A percentile compares a stretch with the other conserved stretches of the same genome.
Evolutionary conservation across 2,329 filamentous ascomycete genomes (phyloP).

Genomic region (Fusarium sp.): DNA sequence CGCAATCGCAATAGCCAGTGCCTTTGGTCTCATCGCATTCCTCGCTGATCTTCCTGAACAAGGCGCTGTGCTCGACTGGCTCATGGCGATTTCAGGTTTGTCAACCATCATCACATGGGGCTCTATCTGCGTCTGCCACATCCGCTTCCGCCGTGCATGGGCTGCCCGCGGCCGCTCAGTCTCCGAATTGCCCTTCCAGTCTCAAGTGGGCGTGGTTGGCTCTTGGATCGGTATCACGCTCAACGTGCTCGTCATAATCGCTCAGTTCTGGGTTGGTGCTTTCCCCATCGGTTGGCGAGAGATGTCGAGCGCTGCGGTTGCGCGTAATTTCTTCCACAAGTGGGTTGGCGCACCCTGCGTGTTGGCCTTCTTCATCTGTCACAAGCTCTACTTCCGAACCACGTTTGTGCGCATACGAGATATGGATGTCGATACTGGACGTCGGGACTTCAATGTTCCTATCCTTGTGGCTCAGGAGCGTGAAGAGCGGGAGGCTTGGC

Average conservation of each 20-base stretch:
- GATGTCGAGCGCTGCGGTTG: constrained; percentile 61
- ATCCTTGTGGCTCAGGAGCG: constrained; percentile 83
- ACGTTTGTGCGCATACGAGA: constrained; percentile 74
- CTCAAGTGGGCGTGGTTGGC: constrained; percentile 82
- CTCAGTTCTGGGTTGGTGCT: constrained; percentile 90
- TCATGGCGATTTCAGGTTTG: constrained; percentile 79
- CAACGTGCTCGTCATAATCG: constrained; percentile 80
- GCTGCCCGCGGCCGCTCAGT: constrained; percentile 75
- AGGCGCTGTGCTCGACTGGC: constrained; percentile 79
- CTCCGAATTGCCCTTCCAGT: constrained; percentile 83
- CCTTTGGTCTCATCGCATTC: constrained; percentile 81
- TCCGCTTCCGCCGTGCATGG: constrained; percentile 91
- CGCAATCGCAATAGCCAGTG: constrained; percentile 76
- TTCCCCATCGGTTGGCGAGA: constrained; percentile 75
- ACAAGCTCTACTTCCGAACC: constrained; percentile 82
- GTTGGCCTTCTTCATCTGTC: constrained; percentile 74
- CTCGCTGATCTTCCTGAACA: constrained; percentile 75
- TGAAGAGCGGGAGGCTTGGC: constrained; percentile 79
- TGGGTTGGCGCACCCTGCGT: constrained; percentile 80
- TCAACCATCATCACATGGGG: constrained; percentile 84
- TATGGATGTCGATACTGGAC: constrained; percentile 90
- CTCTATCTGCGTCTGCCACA: constrained; percentile 90
- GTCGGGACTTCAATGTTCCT: constrained; percentile 85
- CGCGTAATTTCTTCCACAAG: constrained; percentile 78
- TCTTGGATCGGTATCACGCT: constrained; percentile 84